phyloP scores from a whole-genome alignment of 768 basidiomycete species.

The Pilatotrama ljubarskyi region DNA sequence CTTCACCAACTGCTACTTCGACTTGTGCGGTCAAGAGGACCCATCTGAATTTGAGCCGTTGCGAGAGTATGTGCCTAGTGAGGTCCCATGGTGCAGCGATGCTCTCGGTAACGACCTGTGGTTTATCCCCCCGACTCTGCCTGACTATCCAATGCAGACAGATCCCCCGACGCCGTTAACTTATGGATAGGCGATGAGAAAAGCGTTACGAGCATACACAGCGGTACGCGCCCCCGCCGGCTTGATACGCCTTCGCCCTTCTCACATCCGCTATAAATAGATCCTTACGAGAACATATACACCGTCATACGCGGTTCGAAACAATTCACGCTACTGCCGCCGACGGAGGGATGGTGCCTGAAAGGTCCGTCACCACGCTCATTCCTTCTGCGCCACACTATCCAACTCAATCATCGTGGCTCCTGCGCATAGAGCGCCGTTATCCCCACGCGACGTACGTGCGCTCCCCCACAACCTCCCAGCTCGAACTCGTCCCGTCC shows the following conservation, averaged over 20 bases:
- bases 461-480: slow-evolving; percentile 33
- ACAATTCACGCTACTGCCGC: slow-evolving; percentile 83
- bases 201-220: slow-evolving; percentile 85
- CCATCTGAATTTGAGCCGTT: slow-evolving; percentile 64
- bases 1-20: slow-evolving; percentile 50
- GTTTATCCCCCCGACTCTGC: neutral
- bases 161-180: slow-evolving; percentile 84
- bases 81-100: slow-evolving; percentile 74
- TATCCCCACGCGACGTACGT: slow-evolving; percentile 65
- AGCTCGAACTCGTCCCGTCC: slow-evolving; percentile 36
- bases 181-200: slow-evolving; percentile 84
- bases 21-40: slow-evolving; percentile 31
- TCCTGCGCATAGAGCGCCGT: slow-evolving; percentile 20
- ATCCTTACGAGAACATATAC: slow-evolving; percentile 94
- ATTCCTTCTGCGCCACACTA: neutral
- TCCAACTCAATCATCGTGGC: neutral
- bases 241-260: neutral
- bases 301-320: slow-evolving; percentile 83
- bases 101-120: slow-evolving; percentile 61
- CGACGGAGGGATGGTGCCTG: slow-evolving; percentile 85
- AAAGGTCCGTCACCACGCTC: slow-evolving; percentile 51
- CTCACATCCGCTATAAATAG: slow-evolving; percentile 35
- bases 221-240: slow-evolving; percentile 49
- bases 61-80: slow-evolving; percentile 62
- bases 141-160: slow-evolving; percentile 39